phyloP scores from a whole-genome alignment of 2,329 filamentous ascomycete species.

The Talaromyces sp. region DNA sequence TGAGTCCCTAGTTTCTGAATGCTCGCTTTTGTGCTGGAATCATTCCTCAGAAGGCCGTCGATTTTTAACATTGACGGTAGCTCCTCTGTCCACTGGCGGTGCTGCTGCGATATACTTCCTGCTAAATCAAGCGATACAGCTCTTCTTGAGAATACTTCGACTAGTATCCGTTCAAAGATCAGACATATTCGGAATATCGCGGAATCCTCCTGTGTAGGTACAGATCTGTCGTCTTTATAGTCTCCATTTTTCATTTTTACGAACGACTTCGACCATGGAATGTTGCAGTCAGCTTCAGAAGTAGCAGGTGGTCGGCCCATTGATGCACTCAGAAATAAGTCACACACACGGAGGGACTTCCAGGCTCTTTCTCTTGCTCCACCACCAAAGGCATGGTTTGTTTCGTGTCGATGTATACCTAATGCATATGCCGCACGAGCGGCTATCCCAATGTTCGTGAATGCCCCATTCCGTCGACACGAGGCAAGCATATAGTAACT shows the following conservation, averaged over 20 bases:
- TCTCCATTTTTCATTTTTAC: slow-evolving; percentile 32
- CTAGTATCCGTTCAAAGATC: slow-evolving; percentile 43
- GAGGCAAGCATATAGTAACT: slow-evolving; percentile 52
- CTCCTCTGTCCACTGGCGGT: slow-evolving; percentile 41
- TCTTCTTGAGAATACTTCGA: slow-evolving; percentile 43
- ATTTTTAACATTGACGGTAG: slow-evolving; percentile 46
- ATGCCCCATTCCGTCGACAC: slow-evolving; percentile 52
- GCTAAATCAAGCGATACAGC: slow-evolving; percentile 43
- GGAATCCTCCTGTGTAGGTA: slow-evolving; percentile 45
- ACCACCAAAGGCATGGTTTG: slow-evolving; percentile 32
- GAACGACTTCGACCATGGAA: slow-evolving; percentile 41
- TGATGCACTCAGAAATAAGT: slow-evolving; percentile 51
- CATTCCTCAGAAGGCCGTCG: background rate
- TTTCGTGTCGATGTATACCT: slow-evolving; percentile 52
- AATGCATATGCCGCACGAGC: slow-evolving; percentile 52
- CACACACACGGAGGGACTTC: slow-evolving; percentile 53
- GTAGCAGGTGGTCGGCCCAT: slow-evolving; percentile 53
- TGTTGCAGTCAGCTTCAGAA: slow-evolving; percentile 38
- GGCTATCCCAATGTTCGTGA: slow-evolving; percentile 52
- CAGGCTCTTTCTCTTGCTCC: slow-evolving; percentile 49
- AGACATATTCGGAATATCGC: slow-evolving; percentile 46
- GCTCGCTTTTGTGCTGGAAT: slow-evolving; percentile 31
- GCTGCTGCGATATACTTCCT: slow-evolving; percentile 42
- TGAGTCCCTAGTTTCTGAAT: slow-evolving; percentile 39
- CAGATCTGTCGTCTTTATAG: slow-evolving; percentile 20